Conservation (phyloP, 2,329 filamentous ascomycete species). For the Chaetomium olivaceum region DNA sequence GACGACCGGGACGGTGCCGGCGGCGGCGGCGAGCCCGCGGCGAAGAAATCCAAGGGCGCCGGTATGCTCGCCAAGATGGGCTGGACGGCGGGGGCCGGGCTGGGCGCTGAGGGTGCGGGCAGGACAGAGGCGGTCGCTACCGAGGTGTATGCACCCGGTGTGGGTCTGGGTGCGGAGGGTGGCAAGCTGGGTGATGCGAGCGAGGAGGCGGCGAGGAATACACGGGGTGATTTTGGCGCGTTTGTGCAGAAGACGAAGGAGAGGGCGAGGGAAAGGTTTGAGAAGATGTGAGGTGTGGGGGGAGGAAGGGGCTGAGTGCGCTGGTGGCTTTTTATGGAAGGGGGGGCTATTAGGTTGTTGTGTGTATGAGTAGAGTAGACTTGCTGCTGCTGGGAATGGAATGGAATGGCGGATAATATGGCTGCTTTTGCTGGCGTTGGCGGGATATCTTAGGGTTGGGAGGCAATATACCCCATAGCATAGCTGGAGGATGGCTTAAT, state of each 20-base stretch:
- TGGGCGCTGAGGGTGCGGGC: conserved; percentile 64
- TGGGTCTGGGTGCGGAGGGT: conserved; percentile 68
- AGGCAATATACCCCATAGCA: not conserved
- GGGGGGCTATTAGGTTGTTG: not conserved
- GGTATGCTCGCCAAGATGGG: conserved; percentile 72
- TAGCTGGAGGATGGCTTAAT: not conserved
- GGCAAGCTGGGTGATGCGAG: conserved; percentile 69
- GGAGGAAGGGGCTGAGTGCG: too few relatives aligned
- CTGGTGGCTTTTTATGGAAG: not conserved
- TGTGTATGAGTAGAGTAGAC: not conserved
- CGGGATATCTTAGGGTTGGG: not conserved
- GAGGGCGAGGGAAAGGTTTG: conserved; percentile 66
- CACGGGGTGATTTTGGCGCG: conserved; percentile 59
- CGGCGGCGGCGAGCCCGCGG: conserved; percentile 35
- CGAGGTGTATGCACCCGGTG: conserved; percentile 65
- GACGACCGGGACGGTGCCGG: conserved; percentile 17
- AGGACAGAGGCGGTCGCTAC: conserved; percentile 65
- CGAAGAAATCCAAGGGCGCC: conserved; percentile 60
- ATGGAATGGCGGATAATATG: not conserved
- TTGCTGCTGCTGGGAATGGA: not conserved
- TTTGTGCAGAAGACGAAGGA: conserved; percentile 67
- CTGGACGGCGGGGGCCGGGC: conserved; percentile 64
- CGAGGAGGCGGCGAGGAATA: conserved; percentile 62
- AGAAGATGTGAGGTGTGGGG: conserved; percentile 54
- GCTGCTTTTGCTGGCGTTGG: not conserved